Evolutionary conservation across 352 stramenopile genomes (phyloP).

Genomic region (Phytopythium oedochilum): DNA sequence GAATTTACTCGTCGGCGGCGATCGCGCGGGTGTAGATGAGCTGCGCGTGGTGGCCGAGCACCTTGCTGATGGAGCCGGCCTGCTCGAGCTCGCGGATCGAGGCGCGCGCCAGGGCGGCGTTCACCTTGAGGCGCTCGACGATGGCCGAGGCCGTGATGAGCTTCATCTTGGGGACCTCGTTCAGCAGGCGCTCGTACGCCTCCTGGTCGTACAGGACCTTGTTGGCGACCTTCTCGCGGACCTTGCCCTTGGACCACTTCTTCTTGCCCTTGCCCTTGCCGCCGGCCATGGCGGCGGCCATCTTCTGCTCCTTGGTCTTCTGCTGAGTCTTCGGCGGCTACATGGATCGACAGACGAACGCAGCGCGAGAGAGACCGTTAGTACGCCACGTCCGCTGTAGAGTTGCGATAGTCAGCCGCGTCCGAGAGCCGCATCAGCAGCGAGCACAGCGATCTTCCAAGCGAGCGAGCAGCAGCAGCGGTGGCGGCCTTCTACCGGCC

Average conservation of each 20-base stretch:
- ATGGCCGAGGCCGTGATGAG: conserved; percentile 98
- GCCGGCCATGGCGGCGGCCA: conserved; percentile 98
- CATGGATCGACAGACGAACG: conserved; percentile 2
- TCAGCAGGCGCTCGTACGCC: conserved; percentile 96
- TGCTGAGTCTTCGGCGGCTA: conserved; percentile 99
- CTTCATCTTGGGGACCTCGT: conserved; percentile 99
- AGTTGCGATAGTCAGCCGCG: background rate
- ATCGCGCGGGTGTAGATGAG: conserved; percentile 98
- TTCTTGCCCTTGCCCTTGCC: conserved; percentile 99
- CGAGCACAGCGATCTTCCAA: background rate
- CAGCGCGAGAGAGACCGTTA: conserved; percentile 9
- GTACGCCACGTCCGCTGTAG: background rate
- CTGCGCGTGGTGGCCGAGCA: conserved; percentile 95
- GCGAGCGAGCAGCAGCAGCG: conserved; percentile 11
- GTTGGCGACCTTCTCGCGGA: conserved; percentile 99
- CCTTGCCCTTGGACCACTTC: conserved; percentile 99
- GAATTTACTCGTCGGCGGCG: conserved; percentile 69
- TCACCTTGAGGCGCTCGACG: conserved; percentile 99
- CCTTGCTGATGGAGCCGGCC: conserved; percentile 94
- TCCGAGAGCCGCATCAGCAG: too few relatives aligned
- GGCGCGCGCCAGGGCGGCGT: conserved; percentile 95
- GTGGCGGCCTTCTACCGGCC: too few relatives aligned
- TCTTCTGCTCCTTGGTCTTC: conserved; percentile 99
- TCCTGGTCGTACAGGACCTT: conserved; percentile 99
- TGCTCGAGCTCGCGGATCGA: conserved; percentile 96